These are phyloP conservation scores for Komagataella mondaviorum DNA, from an alignment of 805 yeast genomes.

Conservation along the genomic window DNA sequence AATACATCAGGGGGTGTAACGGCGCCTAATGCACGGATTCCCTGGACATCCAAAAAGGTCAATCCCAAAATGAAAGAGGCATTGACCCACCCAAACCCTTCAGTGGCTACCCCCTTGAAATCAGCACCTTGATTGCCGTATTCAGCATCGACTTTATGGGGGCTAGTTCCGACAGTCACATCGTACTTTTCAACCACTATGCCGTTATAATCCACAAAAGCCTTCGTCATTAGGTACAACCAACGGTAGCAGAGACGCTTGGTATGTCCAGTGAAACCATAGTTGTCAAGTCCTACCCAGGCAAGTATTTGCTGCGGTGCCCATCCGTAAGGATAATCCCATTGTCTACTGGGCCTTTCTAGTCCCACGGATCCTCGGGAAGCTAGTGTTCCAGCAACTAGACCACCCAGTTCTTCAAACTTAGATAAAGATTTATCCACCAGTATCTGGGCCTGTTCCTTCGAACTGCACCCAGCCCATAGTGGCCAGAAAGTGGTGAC, in stretches of 20 bases:
- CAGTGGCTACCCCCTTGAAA: slow-evolving; percentile 85
- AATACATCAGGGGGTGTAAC: slow-evolving; percentile 61
- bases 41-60: slow-evolving; percentile 48
- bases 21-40: slow-evolving; percentile 67
- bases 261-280: slow-evolving; percentile 54
- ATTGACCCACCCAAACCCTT: slow-evolving; percentile 98
- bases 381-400: slow-evolving; percentile 68
- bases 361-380: slow-evolving; percentile 63
- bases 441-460: slow-evolving; percentile 54
- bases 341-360: slow-evolving; percentile 78
- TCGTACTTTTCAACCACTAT: slow-evolving; percentile 93
- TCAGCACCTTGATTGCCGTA: slow-evolving; percentile 95
- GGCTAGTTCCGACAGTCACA: slow-evolving; percentile 69
- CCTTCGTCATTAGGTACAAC: slow-evolving; percentile 80
- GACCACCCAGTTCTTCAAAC: slow-evolving; percentile 81
- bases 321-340: slow-evolving; percentile 99
- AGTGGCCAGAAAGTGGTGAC: slow-evolving; percentile 90
- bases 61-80: slow-evolving; percentile 72
- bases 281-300: slow-evolving; percentile 73
- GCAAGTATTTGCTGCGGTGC: slow-evolving; percentile 95
- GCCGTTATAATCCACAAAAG: slow-evolving; percentile 87
- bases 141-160: slow-evolving; percentile 89
- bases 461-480: slow-evolving; percentile 64
- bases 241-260: slow-evolving; percentile 72
- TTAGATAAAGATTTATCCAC: slow-evolving; percentile 44